These are phyloP conservation scores for Jamesozyma hellenica DNA, from an alignment of 805 yeast species.

Conservation along the genomic window DNA sequence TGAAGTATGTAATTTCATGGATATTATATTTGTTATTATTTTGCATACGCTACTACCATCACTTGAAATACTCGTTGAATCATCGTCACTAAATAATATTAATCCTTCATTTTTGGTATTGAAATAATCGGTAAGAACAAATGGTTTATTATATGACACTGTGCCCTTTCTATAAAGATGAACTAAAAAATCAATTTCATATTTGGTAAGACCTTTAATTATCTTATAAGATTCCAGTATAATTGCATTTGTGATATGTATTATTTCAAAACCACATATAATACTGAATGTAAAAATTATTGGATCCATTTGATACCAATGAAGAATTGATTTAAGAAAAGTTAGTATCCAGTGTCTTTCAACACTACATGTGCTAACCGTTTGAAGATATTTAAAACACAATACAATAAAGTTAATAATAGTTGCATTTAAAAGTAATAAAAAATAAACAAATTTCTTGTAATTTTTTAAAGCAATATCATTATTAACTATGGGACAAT, in stretches of 20 bases:
- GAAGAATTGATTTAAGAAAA: not conserved
- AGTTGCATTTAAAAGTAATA: constrained; percentile 3
- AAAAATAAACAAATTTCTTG: constrained; percentile 58
- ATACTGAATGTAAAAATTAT: not conserved
- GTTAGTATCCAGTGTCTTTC: too few species aligned
- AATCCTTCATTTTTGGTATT: not conserved
- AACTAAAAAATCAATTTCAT: not conserved
- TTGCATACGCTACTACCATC: not conserved
- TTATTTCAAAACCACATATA: not conserved
- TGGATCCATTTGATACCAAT: not conserved
- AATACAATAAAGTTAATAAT: not conserved
- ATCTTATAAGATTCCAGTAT: constrained; percentile 68
- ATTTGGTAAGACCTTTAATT: constrained; percentile 55
- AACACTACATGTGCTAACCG: not conserved
- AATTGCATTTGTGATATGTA: constrained; percentile 12
- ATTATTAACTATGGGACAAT: constrained; percentile 90
- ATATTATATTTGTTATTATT: not conserved
- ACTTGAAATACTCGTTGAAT: not conserved
- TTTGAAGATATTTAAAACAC: not conserved
- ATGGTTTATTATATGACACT: not conserved
- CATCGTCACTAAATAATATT: not conserved
- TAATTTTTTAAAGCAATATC: constrained; percentile 85
- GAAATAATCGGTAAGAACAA: not conserved
- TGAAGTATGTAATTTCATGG: not conserved
- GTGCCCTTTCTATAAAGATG: not conserved